Conservation (phyloP, 2,329 filamentous ascomycete species). For the Monosporascus sp. region DNA sequence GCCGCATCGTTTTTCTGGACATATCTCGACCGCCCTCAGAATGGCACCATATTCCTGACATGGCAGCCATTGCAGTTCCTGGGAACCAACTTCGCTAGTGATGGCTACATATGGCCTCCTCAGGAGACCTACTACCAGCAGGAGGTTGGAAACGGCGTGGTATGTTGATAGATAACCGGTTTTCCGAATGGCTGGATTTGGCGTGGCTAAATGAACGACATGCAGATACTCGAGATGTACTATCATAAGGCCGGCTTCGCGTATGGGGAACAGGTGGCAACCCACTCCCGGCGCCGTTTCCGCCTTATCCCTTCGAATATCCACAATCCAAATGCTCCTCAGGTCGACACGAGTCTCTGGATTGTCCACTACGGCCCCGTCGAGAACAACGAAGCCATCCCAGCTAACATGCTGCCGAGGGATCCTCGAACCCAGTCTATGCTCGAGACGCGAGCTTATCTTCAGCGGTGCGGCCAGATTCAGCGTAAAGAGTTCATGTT, state of each 20-base stretch:
- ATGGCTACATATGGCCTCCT: slow-evolving; percentile 89
- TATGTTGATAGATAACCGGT: slow-evolving; percentile 27
- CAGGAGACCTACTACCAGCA: slow-evolving; percentile 72
- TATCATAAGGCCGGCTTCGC: slow-evolving; percentile 77
- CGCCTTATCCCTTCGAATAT: slow-evolving; percentile 69
- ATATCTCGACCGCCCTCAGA: slow-evolving; percentile 75
- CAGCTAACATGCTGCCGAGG: slow-evolving; percentile 60
- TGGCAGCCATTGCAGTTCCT: slow-evolving; percentile 79
- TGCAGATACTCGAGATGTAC: slow-evolving; percentile 80
- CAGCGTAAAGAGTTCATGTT: slow-evolving; percentile 93
- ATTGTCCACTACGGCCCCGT: slow-evolving; percentile 83
- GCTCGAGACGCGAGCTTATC: slow-evolving; percentile 58
- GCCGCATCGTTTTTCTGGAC: slow-evolving; percentile 88
- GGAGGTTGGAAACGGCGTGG: slow-evolving; percentile 58
- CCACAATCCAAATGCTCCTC: slow-evolving; percentile 63
- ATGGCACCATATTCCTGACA: slow-evolving; percentile 76
- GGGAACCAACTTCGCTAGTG: slow-evolving; percentile 73
- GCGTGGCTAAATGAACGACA: not conserved
- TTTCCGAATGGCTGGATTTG: no score
- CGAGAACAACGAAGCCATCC: slow-evolving; percentile 68
- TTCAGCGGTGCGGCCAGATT: slow-evolving; percentile 71
- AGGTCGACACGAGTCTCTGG: slow-evolving; percentile 78
- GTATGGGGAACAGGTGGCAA: slow-evolving; percentile 66
- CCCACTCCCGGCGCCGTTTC: slow-evolving; percentile 79
- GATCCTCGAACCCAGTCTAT: slow-evolving; percentile 55